These are phyloP conservation scores for Thuja plicata DNA, from an alignment of 83 land plant species.

Conservation along the genomic window DNA sequence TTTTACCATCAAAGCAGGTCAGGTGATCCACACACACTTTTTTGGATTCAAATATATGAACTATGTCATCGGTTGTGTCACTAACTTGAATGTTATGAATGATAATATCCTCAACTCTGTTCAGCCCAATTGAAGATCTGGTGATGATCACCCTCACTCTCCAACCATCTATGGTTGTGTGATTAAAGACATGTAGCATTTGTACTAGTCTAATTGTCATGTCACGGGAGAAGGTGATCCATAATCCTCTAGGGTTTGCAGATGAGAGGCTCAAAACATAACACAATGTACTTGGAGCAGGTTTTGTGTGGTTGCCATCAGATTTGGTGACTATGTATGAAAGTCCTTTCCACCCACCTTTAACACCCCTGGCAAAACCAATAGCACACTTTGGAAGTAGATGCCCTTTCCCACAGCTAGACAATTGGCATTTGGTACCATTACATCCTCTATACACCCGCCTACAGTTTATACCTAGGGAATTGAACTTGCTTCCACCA, in stretches of 20 bases:
- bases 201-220: slow-evolving; percentile 38
- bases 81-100: slow-evolving; percentile 26
- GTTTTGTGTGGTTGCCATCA: slow-evolving; percentile 33
- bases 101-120: slow-evolving; percentile 9
- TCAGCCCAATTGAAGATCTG: slow-evolving; percentile 13
- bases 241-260: slow-evolving; percentile 13
- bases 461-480: no score
- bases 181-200: slow-evolving; percentile 16
- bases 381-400: slow-evolving; percentile 36
- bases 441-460: not conserved
- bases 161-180: slow-evolving; percentile 48
- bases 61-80: not conserved
- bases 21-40: slow-evolving; percentile 48
- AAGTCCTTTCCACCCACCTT: slow-evolving; percentile 41
- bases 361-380: slow-evolving; percentile 31
- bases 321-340: slow-evolving; percentile 25
- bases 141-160: slow-evolving; percentile 39
- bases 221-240: slow-evolving; percentile 39
- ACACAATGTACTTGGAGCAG: slow-evolving; percentile 42
- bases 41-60: slow-evolving; percentile 33
- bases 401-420: not conserved
- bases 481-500: no score
- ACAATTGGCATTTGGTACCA: not conserved
- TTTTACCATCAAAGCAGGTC: slow-evolving; percentile 30
- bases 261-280: slow-evolving; percentile 27